phyloP scores from a whole-genome alignment of 208 protist species.

The Strigomonas galati region DNA sequence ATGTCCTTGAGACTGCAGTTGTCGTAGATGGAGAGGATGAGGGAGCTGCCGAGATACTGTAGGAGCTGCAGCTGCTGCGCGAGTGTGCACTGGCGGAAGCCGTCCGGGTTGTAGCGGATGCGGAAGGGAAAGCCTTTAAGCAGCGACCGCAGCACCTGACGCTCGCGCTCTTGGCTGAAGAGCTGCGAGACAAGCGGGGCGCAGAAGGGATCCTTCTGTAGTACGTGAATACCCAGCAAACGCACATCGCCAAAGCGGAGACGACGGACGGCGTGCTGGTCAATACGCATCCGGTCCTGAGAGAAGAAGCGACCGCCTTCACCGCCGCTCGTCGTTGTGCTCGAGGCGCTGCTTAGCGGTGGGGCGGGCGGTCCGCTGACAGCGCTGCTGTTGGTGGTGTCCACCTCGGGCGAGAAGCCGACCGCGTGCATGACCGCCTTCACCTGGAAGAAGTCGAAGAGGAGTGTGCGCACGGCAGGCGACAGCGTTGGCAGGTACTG shows the following conservation, averaged over 20 bases:
- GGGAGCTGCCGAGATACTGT: slow-evolving; percentile 71
- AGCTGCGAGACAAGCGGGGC: slow-evolving; percentile 22
- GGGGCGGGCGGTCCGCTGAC: not conserved
- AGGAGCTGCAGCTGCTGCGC: slow-evolving; percentile 53
- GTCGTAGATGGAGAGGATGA: slow-evolving; percentile 62
- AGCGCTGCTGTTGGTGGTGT: not conserved
- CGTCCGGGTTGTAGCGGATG: slow-evolving; percentile 53
- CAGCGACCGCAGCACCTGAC: slow-evolving; percentile 43
- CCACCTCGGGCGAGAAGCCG: slow-evolving; percentile 28
- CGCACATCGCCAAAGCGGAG: slow-evolving; percentile 73
- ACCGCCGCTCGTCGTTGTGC: not conserved
- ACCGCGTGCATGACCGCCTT: slow-evolving; percentile 37
- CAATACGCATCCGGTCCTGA: not conserved
- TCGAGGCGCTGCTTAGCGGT: not conserved
- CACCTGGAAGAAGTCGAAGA: slow-evolving; percentile 75
- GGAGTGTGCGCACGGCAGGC: slow-evolving; percentile 57
- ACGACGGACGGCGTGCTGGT: slow-evolving; percentile 19
- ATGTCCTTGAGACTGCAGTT: slow-evolving; percentile 16
- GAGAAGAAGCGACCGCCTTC: not conserved
- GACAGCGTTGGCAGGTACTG: slow-evolving; percentile 49
- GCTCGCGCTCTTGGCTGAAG: slow-evolving; percentile 69
- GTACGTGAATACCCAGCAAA: slow-evolving; percentile 52
- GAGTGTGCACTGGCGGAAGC: slow-evolving; percentile 35
- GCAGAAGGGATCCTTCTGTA: slow-evolving; percentile 47
- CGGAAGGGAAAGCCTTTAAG: slow-evolving; percentile 49